phyloP scores from a whole-genome alignment of 306 rosid genomes.

The Prunus mume region DNA sequence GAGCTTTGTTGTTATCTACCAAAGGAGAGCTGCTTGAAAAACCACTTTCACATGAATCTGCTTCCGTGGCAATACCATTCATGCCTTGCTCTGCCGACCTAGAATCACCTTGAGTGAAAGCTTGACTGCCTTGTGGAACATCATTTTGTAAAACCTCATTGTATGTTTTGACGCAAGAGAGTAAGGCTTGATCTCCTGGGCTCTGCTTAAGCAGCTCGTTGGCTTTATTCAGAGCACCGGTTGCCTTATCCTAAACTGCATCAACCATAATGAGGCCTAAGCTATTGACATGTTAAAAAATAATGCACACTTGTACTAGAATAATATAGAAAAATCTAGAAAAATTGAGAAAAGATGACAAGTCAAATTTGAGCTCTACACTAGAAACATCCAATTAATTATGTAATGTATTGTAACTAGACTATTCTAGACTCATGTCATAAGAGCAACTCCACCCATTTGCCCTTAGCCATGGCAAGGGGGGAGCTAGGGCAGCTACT shows the following conservation, averaged over 20 bases:
- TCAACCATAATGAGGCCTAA: slow-evolving; percentile 36
- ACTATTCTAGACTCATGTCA: no score
- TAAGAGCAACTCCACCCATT: no score
- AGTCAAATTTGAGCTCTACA: no score
- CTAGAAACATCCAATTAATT: no score
- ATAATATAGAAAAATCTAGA: no score
- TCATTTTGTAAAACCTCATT: slow-evolving; percentile 27
- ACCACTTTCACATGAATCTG: slow-evolving; percentile 24
- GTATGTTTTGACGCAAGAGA: slow-evolving; percentile 20
- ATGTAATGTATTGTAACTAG: no score
- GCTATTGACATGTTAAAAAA: slow-evolving; percentile 25
- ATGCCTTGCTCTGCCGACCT: slow-evolving; percentile 40
- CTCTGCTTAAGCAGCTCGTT: slow-evolving; percentile 5
- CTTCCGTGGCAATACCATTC: slow-evolving; percentile 34
- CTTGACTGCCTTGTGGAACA: slow-evolving; percentile 35
- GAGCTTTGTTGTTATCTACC: slow-evolving; percentile 16
- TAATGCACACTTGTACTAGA: no score
- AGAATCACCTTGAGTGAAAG: slow-evolving; percentile 32
- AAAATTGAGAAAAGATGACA: no score
- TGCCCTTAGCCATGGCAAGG: no score
- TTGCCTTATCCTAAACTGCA: slow-evolving; percentile 14
- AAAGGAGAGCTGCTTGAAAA: slow-evolving; percentile 43
- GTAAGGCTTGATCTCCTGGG: not conserved
- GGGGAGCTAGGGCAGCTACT: no score
- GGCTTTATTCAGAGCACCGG: slow-evolving; percentile 2